A percentile compares a stretch with the other conserved stretches of the same genome.
phyloP scores from a whole-genome alignment of 208 protist genomes.

The Acanthamoeba royreba region DNA sequence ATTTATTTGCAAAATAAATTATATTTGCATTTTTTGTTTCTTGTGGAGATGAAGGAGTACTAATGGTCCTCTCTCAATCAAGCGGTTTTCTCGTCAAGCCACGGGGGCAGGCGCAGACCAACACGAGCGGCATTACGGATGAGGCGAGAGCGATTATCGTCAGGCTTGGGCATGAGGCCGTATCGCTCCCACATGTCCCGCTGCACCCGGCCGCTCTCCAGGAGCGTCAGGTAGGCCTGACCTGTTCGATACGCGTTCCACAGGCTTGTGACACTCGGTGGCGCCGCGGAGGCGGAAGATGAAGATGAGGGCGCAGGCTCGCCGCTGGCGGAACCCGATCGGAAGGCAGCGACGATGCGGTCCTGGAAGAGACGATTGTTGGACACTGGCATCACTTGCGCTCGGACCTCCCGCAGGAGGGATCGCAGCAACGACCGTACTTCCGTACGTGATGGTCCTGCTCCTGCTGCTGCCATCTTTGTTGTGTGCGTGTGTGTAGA shows the following conservation, averaged over 20 bases:
- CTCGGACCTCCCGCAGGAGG: not conserved
- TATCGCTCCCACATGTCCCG: not conserved
- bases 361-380: not conserved
- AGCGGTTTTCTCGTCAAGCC: not conserved
- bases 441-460: not conserved
- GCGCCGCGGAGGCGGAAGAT: not conserved
- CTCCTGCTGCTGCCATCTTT: not conserved
- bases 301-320: too few species aligned
- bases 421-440: not conserved
- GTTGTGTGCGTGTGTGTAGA: too few species aligned
- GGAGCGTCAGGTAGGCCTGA: not conserved
- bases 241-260: not conserved
- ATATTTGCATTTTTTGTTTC: too few species aligned
- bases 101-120: not conserved
- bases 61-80: too few species aligned
- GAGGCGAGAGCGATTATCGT: not conserved
- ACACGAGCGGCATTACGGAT: not conserved
- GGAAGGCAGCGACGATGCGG: not conserved
- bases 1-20: too few species aligned
- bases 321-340: not conserved
- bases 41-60: too few species aligned
- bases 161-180: not conserved
- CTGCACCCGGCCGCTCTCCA: not conserved
- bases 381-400: not conserved
- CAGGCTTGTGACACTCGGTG: too few species aligned